phyloP scores from a whole-genome alignment of 345 rosid species.

The Linum tenue region DNA sequence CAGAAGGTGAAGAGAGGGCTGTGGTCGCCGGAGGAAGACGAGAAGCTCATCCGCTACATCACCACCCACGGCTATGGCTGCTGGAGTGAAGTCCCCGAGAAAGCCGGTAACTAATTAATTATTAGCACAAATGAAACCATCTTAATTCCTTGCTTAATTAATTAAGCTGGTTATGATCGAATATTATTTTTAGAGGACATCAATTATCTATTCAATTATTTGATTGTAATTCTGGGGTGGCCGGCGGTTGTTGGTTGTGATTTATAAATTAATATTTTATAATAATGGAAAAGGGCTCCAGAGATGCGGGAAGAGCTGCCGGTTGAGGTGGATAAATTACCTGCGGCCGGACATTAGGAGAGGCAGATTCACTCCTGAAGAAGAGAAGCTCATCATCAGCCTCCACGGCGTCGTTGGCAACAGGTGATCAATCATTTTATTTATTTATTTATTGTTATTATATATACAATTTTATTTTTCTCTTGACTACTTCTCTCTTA shows the following conservation, averaged over 20 bases:
- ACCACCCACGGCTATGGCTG: constrained; percentile 94
- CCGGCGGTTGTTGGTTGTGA: neutral
- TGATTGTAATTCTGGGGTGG: neutral
- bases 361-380: constrained; percentile 92
- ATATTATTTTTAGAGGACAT: too few relatives aligned
- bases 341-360: constrained; percentile 96
- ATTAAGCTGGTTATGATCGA: too few relatives aligned
- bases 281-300: constrained; percentile 51
- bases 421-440: constrained; percentile 38
- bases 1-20: constrained; percentile 99
- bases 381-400: constrained; percentile 95
- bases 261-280: neutral
- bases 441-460: neutral
- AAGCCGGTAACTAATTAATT: constrained; percentile 53
- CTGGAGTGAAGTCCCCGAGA: constrained; percentile 99
- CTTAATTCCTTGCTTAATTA: neutral
- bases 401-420: constrained; percentile 97
- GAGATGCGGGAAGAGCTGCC: constrained; percentile 96
- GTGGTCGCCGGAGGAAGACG: constrained; percentile 99
- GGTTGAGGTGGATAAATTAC: constrained; percentile 96
- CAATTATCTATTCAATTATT: too few relatives aligned
- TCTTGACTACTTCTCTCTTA: neutral
- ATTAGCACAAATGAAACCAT: neutral
- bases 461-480: neutral
- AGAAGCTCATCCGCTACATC: constrained; percentile 87